Percentiles rank a stretch among this genome's conserved stretches.
Evolutionary conservation across 2,329 filamentous ascomycete species (phyloP).

Genomic region (Ophiostoma ulmi): DNA sequence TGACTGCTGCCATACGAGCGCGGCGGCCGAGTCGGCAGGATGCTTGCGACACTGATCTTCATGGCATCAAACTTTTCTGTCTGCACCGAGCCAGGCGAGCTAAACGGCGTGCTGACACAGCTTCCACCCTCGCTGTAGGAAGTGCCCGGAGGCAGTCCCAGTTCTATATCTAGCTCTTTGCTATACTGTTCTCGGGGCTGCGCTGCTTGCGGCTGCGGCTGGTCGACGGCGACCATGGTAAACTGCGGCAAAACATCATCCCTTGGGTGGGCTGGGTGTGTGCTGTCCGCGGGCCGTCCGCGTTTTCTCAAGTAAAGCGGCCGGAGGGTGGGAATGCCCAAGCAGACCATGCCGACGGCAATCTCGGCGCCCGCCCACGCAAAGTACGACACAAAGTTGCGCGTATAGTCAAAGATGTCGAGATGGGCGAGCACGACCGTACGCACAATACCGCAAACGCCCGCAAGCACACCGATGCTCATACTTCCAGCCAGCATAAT

Average conservation of each 20-base stretch:
- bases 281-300: neutral
- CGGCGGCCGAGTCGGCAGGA: slow-evolving; percentile 15
- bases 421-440: slow-evolving; percentile 31
- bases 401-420: slow-evolving; percentile 32
- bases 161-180: neutral
- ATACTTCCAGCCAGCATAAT: slow-evolving; percentile 41
- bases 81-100: slow-evolving; percentile 15
- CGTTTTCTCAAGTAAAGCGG: slow-evolving; percentile 33
- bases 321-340: slow-evolving; percentile 38
- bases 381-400: slow-evolving; percentile 23
- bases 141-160: neutral
- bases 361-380: slow-evolving; percentile 39
- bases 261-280: neutral
- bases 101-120: neutral
- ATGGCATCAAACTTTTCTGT: slow-evolving; percentile 29
- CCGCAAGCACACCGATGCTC: slow-evolving; percentile 33
- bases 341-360: slow-evolving; percentile 39
- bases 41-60: slow-evolving; percentile 33
- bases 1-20: slow-evolving; percentile 20
- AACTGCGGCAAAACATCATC: neutral
- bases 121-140: neutral
- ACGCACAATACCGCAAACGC: slow-evolving; percentile 23
- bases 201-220: neutral
- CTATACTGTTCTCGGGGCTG: neutral
- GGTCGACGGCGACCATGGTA: neutral